Conservation (phyloP, 2,329 filamentous ascomycete species). For the Alternaria longipes region DNA sequence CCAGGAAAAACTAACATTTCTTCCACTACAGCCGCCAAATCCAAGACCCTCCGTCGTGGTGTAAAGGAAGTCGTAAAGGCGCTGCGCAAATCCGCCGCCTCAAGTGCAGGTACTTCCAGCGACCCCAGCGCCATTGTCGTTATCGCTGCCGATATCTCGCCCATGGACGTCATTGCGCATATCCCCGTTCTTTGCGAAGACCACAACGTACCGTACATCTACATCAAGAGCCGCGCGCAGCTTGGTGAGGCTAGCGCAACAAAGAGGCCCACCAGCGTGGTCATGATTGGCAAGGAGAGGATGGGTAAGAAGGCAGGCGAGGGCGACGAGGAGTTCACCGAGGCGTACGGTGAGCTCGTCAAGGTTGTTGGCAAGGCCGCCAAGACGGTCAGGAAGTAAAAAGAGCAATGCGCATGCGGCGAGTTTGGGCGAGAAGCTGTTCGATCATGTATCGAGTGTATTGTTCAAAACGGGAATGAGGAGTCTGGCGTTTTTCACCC, state of each 20-base stretch:
- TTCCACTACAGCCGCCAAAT: constrained; percentile 79
- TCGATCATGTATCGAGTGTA: constrained; percentile 21
- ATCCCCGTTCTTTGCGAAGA: constrained; percentile 98
- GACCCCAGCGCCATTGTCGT: constrained; percentile 78
- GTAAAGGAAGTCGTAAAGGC: constrained; percentile 99
- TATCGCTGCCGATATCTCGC: constrained; percentile 96
- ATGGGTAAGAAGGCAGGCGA: constrained; percentile 60
- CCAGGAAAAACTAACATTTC: background rate
- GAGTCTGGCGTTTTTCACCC: constrained; percentile 26
- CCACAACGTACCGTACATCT: constrained; percentile 96
- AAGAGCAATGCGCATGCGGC: background rate
- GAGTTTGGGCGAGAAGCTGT: constrained; percentile 15
- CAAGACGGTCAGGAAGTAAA: constrained; percentile 63
- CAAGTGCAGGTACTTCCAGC: constrained; percentile 67
- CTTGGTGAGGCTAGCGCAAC: constrained; percentile 92
- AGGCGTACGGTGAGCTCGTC: constrained; percentile 65
- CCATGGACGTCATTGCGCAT: constrained; percentile 98
- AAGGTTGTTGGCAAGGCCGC: constrained; percentile 68
- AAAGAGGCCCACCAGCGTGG: constrained; percentile 94
- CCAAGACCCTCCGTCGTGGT: constrained; percentile 94
- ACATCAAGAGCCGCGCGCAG: constrained; percentile 90
- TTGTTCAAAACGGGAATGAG: constrained; percentile 29
- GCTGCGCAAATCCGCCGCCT: constrained; percentile 85
- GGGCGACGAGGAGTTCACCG: constrained; percentile 59
- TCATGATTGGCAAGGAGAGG: constrained; percentile 74